Evolutionary conservation across 306 rosid species (phyloP).

Genomic region (Fragaria nilgerrensis): DNA sequence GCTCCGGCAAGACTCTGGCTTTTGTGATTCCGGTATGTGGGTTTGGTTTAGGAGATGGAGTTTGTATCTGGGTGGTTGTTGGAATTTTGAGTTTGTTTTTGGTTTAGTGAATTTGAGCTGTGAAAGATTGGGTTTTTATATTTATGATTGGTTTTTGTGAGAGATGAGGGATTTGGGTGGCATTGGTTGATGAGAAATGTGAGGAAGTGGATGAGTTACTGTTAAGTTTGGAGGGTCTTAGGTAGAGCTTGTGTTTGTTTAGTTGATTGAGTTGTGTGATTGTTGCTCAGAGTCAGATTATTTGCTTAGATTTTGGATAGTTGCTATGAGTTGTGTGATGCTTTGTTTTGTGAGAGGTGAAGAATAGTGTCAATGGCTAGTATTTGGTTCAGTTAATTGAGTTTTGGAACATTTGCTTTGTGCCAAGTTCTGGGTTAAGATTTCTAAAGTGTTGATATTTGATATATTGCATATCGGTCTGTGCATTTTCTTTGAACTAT

Average conservation of each 20-base stretch:
- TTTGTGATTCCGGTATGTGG: slow-evolving; percentile 79
- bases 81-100: not conserved
- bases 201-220: not conserved
- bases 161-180: not conserved
- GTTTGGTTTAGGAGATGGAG: not conserved
- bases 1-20: slow-evolving; percentile 91
- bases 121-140: not conserved
- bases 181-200: not conserved
- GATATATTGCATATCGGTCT: not conserved
- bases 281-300: not conserved
- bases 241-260: not conserved
- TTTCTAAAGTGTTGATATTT: not conserved
- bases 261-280: not conserved
- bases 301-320: not conserved
- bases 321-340: not conserved
- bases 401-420: not conserved
- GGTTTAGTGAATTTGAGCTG: not conserved
- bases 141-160: not conserved
- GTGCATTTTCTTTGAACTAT: not conserved
- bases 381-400: not conserved
- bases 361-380: not conserved
- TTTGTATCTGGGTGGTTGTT: not conserved
- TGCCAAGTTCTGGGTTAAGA: not conserved
- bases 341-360: not conserved
- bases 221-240: not conserved